These are phyloP conservation scores for Trichoderma cornu-damae DNA, from an alignment of 2,329 filamentous ascomycete species.

Conservation along the genomic window DNA sequence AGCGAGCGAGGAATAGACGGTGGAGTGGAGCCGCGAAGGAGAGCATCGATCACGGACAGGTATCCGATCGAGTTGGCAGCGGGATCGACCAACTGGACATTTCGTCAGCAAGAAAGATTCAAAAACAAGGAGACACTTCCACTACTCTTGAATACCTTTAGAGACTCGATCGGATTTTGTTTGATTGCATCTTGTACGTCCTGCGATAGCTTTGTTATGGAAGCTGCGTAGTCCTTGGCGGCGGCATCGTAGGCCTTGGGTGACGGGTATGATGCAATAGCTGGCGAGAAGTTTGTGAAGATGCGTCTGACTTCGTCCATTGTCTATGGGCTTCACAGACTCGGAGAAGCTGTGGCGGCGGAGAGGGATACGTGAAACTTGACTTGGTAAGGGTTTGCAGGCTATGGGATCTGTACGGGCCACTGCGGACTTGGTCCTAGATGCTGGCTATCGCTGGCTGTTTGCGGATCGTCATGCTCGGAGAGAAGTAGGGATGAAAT, in stretches of 20 bases:
- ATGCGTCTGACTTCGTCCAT: constrained; percentile 31
- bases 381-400: not conserved
- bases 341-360: not conserved
- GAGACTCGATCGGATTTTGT: constrained; percentile 34
- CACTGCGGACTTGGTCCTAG: not conserved
- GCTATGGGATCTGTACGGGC: not conserved
- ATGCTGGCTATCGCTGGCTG: not conserved
- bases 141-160: constrained; percentile 35
- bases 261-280: constrained; percentile 25
- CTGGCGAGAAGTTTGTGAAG: constrained; percentile 41
- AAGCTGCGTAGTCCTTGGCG: constrained; percentile 35
- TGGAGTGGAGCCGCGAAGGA: constrained; percentile 29
- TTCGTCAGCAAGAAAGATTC: not conserved
- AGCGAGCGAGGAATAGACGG: constrained; percentile 29
- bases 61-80: constrained; percentile 48
- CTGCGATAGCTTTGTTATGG: constrained; percentile 36
- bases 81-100: constrained; percentile 42
- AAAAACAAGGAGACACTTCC: too few species aligned
- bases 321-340: constrained; percentile 16
- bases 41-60: constrained; percentile 42
- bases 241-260: constrained; percentile 38
- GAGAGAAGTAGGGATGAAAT: not conserved
- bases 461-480: constrained; percentile 15
- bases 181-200: constrained; percentile 32
- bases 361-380: not conserved